Percentiles rank a stretch among this genome's conserved stretches.
These are phyloP conservation scores for Neonectria ditissima DNA, from an alignment of 2,329 filamentous ascomycete genomes.

Conservation along the genomic window DNA sequence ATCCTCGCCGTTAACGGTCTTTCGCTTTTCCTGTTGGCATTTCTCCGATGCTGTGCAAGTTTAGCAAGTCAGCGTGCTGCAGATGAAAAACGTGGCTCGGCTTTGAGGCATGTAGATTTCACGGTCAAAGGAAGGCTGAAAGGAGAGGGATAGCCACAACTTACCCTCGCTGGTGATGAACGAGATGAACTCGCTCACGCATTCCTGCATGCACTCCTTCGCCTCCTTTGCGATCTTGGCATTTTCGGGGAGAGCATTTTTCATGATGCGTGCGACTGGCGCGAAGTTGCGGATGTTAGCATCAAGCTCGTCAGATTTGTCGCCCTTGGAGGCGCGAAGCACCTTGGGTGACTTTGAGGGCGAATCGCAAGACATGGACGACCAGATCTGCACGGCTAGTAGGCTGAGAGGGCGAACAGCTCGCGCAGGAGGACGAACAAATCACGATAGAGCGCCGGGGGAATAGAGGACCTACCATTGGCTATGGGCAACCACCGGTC, in stretches of 20 bases:
- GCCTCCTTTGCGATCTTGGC: slow-evolving; percentile 99
- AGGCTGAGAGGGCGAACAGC: slow-evolving; percentile 46
- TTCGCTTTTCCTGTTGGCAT: slow-evolving; percentile 98
- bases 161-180: slow-evolving; percentile 99
- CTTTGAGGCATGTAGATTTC: slow-evolving; percentile 21
- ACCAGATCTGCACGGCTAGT: slow-evolving; percentile 50
- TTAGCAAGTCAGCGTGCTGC: slow-evolving; percentile 34
- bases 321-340: slow-evolving; percentile 59
- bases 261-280: slow-evolving; percentile 99
- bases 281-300: slow-evolving; percentile 96
- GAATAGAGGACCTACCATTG: slow-evolving; percentile 84
- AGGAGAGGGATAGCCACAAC: slow-evolving; percentile 48
- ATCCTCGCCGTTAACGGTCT: slow-evolving; percentile 98
- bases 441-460: slow-evolving; percentile 55
- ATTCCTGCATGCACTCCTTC: slow-evolving; percentile 99
- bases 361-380: slow-evolving; percentile 71
- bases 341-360: slow-evolving; percentile 63
- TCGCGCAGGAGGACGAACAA: slow-evolving; percentile 47
- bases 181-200: slow-evolving; percentile 99
- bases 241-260: slow-evolving; percentile 95
- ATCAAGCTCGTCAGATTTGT: slow-evolving; percentile 72
- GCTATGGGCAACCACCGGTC: slow-evolving; percentile 99
- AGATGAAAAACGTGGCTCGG: slow-evolving; percentile 35
- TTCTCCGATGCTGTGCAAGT: slow-evolving; percentile 86
- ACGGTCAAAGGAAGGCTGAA: slow-evolving; percentile 14